Base-by-base conservation (phyloP, 2,329 filamentous ascomycete species). In the Aspergillus spinulosporus region DNA sequence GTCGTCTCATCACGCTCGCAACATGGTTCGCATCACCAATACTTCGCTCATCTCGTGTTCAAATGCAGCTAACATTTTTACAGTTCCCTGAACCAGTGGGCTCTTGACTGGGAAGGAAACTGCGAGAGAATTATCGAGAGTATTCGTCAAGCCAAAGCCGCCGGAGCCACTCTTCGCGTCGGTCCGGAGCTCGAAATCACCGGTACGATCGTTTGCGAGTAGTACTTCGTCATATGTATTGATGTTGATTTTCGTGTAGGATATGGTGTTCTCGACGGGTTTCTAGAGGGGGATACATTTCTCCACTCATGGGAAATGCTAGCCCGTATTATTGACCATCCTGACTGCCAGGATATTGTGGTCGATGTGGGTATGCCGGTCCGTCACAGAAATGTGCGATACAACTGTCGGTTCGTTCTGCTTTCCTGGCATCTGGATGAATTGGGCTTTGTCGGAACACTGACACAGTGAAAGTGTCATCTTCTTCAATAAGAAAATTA, bases 261-360 rank as follows among this genome's bases (percentile, higher is more conserved):
- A 52, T 89, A 88, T 78, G 84, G 80, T 53, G 83, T 85, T 65
- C 80, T 88, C 5, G 88, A 91, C 68, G 86, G 88, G 64, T 88
- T 84, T 59, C 74, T 82, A 6, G 83, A 86, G 68, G 70, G 68
- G 5, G 87, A 85, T 67, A 78, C 79, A 12, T 83, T 81, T 65
- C 68, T 82, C 3, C 82, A 87, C 67, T 82, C 80, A 3, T 85
- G 84, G 80, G 85, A 90, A 64, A 81, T 83, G 72, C 77, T 88
- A 0, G 76, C 76, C 8, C 74, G 78, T 47, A 88, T 91, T 57
- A 76, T 91, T 15, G 70, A 76, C 3, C 80, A 89, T 70, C 71
- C 80, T 36, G 79, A 79, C 7, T 84, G 81, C 60, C 76, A 88
- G 63, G 86, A 82, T 67, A 90, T 90, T 63, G 76, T 90, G 15